Evolutionary conservation across 176 grass and related monocot species (phyloP).

Genomic region (Musa beccarii): DNA sequence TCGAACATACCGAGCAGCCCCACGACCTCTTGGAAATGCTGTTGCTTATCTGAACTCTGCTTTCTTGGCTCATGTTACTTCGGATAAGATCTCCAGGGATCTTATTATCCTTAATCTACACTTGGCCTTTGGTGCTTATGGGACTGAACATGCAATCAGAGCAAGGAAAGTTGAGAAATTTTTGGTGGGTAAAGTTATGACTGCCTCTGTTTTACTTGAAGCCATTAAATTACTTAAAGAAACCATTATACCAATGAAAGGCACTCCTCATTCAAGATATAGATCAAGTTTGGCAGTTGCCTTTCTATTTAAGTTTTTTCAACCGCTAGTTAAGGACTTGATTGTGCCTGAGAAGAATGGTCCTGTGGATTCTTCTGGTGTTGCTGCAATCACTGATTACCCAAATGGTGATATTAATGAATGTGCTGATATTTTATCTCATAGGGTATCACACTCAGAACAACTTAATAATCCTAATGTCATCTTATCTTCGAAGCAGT

Average conservation of each 20-base stretch:
- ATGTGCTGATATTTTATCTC: conserved; percentile 20
- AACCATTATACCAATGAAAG: conserved; percentile 49
- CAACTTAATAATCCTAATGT: conserved; percentile 22
- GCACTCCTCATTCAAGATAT: conserved; percentile 62
- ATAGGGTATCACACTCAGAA: conserved; percentile 18
- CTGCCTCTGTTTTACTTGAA: conserved; percentile 46
- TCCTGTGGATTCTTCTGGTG: conserved; percentile 3
- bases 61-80: conserved; percentile 55
- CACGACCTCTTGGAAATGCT: conserved; percentile 60
- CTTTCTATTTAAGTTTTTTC: conserved; percentile 83
- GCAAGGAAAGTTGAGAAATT: conserved; percentile 63
- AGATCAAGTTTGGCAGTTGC: conserved; percentile 72
- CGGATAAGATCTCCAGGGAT: conserved; percentile 38
- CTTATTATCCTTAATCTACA: conserved; percentile 32
- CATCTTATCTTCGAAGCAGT: conserved; percentile 55
- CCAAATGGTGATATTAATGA: conserved; percentile 14
- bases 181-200: conserved; percentile 64
- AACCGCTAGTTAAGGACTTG: conserved; percentile 30
- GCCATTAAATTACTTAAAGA: conserved; percentile 57
- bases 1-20: conserved; percentile 69
- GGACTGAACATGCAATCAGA: conserved; percentile 65
- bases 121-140: conserved; percentile 83
- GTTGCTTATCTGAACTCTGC: conserved; percentile 78
- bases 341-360: conserved; percentile 26
- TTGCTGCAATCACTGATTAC: conserved; percentile 28